Percentiles rank a stretch among this genome's conserved stretches.
phyloP scores from a whole-genome alignment of 78 protist genomes.

The Isochrysis galbana region DNA sequence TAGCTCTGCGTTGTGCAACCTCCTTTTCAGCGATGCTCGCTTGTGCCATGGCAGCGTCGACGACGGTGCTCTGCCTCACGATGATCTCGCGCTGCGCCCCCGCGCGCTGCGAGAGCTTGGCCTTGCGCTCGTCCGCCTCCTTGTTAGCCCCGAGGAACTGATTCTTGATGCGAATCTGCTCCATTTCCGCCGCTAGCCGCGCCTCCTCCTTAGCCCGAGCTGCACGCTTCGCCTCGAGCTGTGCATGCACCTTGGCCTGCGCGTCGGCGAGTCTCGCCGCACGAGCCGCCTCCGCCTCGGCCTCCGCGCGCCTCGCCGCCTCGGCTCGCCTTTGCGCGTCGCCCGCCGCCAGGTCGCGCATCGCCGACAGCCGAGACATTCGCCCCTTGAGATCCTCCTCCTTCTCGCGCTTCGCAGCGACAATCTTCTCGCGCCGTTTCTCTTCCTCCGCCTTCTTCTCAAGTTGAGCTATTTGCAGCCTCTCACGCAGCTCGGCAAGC shows the following conservation, averaged over 20 bases:
- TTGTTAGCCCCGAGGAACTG: slow-evolving; percentile 26
- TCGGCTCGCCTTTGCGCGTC: neutral
- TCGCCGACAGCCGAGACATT: neutral
- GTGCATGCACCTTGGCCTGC: neutral
- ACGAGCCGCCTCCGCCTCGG: neutral
- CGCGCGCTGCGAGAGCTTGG: neutral
- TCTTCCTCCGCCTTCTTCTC: neutral
- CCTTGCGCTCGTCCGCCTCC: slow-evolving; percentile 2
- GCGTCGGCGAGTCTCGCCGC: neutral
- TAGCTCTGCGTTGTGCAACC: neutral
- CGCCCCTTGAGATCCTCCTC: neutral
- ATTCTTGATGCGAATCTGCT: neutral
- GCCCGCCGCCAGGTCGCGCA: slow-evolving; percentile 10
- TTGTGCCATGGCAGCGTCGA: neutral
- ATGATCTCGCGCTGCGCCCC: slow-evolving; percentile 3
- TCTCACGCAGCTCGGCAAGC: slow-evolving; percentile 45
- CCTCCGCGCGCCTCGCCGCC: neutral
- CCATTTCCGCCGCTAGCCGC: slow-evolving; percentile 2
- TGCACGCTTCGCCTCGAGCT: neutral
- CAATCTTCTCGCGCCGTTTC: slow-evolving; percentile 9
- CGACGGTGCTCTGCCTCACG: neutral
- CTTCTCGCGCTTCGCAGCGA: neutral
- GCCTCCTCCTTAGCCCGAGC: neutral
- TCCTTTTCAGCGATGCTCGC: neutral
- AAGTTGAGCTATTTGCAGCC: neutral